Conservation (phyloP, 352 stramenopile species). For the Phytophthora kernoviae region DNA sequence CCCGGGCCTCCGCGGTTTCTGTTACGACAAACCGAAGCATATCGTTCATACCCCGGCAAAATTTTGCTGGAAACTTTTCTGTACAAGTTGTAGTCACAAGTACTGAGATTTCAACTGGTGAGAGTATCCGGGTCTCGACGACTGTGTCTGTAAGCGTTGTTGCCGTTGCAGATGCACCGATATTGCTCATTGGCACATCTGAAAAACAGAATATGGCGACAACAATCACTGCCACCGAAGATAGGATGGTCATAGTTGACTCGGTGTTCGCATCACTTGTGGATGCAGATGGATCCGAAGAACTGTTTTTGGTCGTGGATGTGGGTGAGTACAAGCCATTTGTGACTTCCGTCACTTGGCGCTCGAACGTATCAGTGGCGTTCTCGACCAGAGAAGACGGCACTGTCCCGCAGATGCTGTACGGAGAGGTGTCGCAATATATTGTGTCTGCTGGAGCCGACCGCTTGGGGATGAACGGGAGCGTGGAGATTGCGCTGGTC, state of each 20-base stretch:
- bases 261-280: conserved; percentile 29
- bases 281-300: conserved; percentile 45
- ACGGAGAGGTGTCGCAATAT: conserved; percentile 1
- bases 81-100: conserved; percentile 37
- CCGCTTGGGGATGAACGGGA: conserved; percentile 19
- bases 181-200: conserved; percentile 11
- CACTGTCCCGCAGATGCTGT: conserved; percentile 12
- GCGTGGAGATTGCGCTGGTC: conserved; percentile 28
- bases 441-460: conserved; percentile 12
- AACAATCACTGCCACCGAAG: too few species aligned
- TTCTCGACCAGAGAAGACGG: conserved; percentile 16
- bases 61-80: conserved; percentile 45
- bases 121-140: conserved; percentile 12
- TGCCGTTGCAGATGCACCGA: conserved; percentile 29
- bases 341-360: conserved; percentile 24
- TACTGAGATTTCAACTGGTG: conserved; percentile 32
- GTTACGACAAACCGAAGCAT: conserved; percentile 27
- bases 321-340: conserved; percentile 19
- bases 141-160: conserved; percentile 22
- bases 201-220: too few species aligned
- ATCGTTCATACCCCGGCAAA: conserved; percentile 32
- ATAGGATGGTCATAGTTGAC: conserved; percentile 28
- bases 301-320: conserved; percentile 34
- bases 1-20: conserved; percentile 9
- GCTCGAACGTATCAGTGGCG: conserved; percentile 10